A percentile compares a stretch with the other conserved stretches of the same genome.
These are phyloP conservation scores for Geotrichum cucujoidarum DNA, from an alignment of 1,139 yeast genomes.

Conservation along the genomic window DNA sequence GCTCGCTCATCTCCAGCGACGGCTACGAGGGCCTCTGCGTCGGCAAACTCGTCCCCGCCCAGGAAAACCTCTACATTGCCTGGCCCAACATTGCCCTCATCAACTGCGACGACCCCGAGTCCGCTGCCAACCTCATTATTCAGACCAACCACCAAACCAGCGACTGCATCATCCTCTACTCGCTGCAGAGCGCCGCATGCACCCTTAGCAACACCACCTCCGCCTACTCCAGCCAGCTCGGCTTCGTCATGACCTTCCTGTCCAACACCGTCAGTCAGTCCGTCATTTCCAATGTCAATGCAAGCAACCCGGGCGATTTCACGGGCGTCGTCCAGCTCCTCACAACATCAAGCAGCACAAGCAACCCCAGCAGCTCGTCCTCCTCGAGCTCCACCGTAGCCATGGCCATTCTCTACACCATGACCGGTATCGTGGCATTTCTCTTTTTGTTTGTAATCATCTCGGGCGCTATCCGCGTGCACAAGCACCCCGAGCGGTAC, in stretches of 20 bases:
- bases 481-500: slow-evolving; percentile 38
- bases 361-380: slow-evolving; percentile 3
- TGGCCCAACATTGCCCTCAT: slow-evolving; percentile 30
- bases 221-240: slow-evolving; percentile 29
- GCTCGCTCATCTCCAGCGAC: slow-evolving; percentile 21
- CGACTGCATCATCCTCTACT: slow-evolving; percentile 33
- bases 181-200: slow-evolving; percentile 29
- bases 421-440: slow-evolving; percentile 34
- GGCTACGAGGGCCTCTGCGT: slow-evolving; percentile 27
- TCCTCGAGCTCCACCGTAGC: slow-evolving; percentile 27
- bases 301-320: slow-evolving; percentile 16
- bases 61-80: slow-evolving; percentile 20
- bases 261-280: slow-evolving; percentile 27
- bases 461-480: slow-evolving; percentile 36
- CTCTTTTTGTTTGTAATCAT: slow-evolving; percentile 33
- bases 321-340: slow-evolving; percentile 22
- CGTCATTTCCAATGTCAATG: slow-evolving; percentile 25
- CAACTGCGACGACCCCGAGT: slow-evolving; percentile 29
- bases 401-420: slow-evolving; percentile 33
- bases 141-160: slow-evolving; percentile 27
- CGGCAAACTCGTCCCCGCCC: slow-evolving; percentile 25
- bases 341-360: slow-evolving; percentile 22
- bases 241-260: slow-evolving; percentile 32
- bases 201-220: slow-evolving; percentile 24
- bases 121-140: slow-evolving; percentile 27